phyloP scores from a whole-genome alignment of 2,329 filamentous ascomycete species.

The Beauveria australis region DNA sequence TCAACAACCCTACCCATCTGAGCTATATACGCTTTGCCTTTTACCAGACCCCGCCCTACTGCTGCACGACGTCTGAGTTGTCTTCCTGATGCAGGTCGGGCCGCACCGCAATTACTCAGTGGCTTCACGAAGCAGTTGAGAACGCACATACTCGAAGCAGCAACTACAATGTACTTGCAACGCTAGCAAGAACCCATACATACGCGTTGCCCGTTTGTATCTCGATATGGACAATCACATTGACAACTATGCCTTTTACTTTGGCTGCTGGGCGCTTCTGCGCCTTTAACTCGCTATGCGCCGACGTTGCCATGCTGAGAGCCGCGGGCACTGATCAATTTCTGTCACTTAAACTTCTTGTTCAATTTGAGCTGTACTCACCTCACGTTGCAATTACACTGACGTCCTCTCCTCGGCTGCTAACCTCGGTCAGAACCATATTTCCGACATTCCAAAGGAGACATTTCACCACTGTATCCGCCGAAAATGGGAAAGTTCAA shows the following conservation, averaged over 20 bases:
- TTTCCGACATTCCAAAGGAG: background rate
- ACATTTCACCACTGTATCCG: background rate
- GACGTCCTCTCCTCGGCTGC: background rate
- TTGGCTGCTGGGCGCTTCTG: background rate
- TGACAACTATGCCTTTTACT: background rate
- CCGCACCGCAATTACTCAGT: background rate
- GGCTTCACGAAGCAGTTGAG: background rate
- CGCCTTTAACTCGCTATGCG: background rate
- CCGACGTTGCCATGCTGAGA: background rate
- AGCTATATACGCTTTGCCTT: background rate
- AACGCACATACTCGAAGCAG: background rate
- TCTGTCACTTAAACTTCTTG: background rate
- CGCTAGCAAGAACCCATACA: background rate
- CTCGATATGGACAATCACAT: background rate
- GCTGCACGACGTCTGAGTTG: background rate
- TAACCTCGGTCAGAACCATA: background rate
- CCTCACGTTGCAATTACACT: background rate
- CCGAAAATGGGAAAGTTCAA: constrained; percentile 9
- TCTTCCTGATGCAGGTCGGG: background rate
- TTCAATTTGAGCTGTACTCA: background rate
- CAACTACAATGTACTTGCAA: background rate
- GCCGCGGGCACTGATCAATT: background rate
- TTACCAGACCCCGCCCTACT: background rate
- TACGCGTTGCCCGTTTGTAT: background rate
- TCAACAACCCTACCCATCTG: background rate